Evolutionary conservation across 208 protist genomes (phyloP).

Genomic region (Trypanosoma mega): DNA sequence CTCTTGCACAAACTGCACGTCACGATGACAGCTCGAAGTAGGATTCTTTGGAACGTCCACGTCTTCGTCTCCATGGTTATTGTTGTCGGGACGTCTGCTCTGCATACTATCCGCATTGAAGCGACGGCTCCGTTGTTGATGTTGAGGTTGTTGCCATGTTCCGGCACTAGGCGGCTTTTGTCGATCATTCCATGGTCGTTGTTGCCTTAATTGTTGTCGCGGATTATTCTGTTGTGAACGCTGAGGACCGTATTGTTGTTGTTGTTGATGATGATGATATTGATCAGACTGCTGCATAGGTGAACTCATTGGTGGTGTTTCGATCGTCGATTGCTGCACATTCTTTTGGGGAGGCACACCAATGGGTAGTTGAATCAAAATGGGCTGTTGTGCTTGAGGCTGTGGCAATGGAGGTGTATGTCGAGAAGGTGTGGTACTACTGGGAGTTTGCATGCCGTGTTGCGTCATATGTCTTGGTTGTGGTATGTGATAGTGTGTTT

Average conservation of each 20-base stretch:
- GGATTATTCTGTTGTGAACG: background rate
- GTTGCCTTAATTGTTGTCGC: background rate
- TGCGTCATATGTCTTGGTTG: too few species aligned
- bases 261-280: background rate
- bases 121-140: too few species aligned
- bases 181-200: background rate
- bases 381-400: too few species aligned
- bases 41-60: background rate
- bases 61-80: background rate
- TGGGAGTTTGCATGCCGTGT: too few species aligned
- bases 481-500: too few species aligned
- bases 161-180: too few species aligned
- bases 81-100: background rate
- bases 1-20: slow-evolving; percentile 25
- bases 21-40: background rate
- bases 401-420: too few species aligned
- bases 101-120: too few species aligned
- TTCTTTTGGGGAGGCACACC: too few species aligned
- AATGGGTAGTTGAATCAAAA: too few species aligned
- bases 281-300: background rate
- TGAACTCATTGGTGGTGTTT: slow-evolving; percentile 1
- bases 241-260: background rate
- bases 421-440: too few species aligned
- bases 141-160: too few species aligned
- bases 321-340: slow-evolving; percentile 13